Evolutionary conservation across 148 eudicot species (phyloP), one percentile per base, ranked within the genome.

Genomic region (Euryodendron excelsum): DNA sequence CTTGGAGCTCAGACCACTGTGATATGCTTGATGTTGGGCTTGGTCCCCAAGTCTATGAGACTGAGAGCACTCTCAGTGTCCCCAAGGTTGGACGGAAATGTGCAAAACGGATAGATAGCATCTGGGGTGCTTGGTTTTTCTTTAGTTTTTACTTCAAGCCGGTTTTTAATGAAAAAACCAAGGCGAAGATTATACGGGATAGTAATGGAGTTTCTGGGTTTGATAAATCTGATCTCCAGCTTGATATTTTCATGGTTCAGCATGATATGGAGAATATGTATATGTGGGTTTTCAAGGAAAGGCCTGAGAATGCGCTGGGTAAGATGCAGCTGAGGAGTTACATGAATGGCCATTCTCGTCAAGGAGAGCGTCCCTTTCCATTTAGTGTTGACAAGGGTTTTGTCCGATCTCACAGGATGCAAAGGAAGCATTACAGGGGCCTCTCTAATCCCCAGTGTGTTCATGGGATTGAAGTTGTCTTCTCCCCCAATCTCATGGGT

Each of bases 41-140:
- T 65, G 84, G 77, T 36, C 61, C 73, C 50, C 87, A 81, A 36
- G 62, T 61, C 69, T 69, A 81, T 63, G 82, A 84, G 30, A 52
- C 70, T 6, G 87, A 81, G 48, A 84, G 75, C n/a, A 66, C 39
- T 53, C 70, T 84, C 34, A 21, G 30, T 64, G 73, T 75, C 52
- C 56, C 80, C 1, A 84, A 81, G 68, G 72, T 70, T 74, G 82
- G 72, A n/a, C 69, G 79, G 73, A 84, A 84, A 58, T 78, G 79
- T 17, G 79, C 84, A 0, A 84, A 84, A 70, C 72, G 87, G n/a
- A 33, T 78, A n/a, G 87, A 85, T 76, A 85, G 85, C 37, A 79
- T 85, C 45, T 85, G 85, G 85, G 87, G 87, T 36, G 87, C 85
- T 50, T 85, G 85, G 85, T 82, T 82, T 76, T 85, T 85, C 87